Base-by-base conservation (phyloP, 495 filamentous ascomycete genomes). In the Aspergillus mulundensis region DNA sequence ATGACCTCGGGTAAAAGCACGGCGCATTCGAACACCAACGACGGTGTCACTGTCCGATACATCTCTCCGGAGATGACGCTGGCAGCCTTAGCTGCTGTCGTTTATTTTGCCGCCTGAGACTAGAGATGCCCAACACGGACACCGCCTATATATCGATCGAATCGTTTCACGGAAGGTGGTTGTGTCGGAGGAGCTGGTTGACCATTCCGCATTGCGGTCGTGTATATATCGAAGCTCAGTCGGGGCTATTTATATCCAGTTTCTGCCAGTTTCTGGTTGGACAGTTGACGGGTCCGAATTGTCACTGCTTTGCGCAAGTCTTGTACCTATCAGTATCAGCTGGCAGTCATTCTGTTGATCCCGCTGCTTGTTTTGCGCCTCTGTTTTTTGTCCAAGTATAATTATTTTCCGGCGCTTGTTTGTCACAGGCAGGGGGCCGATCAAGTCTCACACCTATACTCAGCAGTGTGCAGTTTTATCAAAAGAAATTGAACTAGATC, bases 1-100 rank as follows among this genome's bases (percentile, higher is more conserved):
- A 20, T 43, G n/a, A 49, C 58, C 20, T 61, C 57, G 10, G 34
- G 23, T 39, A 62, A 61, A 24, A 60, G 57, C 45, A 52, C 57
- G 19, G 46, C 56, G 38, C n/a, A 56, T 14, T 21, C 56, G 6
- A 56, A 24, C 32, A 41, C 60, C 34, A 61, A 47, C 21, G 60
- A 54, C 12, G 42, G 16, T 39, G 53, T 58, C 1, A 57, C 60
- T 15, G 50, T 63, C 32, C 44, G 25, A 39, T 40, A 28, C n/a
- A 25, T 50, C 8, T 62, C 56, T 32, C 10, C 45, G 4, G 44
- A 57, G 15, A 44, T 61, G 48, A 12, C 57, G 4, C 42, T 66
- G 1, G 58, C 56, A 12, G 58, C 50, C 7, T 34, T 57, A 14
- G 58, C 41, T 32, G 46, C 44, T 24, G 25, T 61, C 19, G 44